A percentile compares a stretch with the other conserved stretches of the same genome.
Conservation (phyloP, 2,329 filamentous ascomycete genomes). For the Salinomyces thailandicus region DNA sequence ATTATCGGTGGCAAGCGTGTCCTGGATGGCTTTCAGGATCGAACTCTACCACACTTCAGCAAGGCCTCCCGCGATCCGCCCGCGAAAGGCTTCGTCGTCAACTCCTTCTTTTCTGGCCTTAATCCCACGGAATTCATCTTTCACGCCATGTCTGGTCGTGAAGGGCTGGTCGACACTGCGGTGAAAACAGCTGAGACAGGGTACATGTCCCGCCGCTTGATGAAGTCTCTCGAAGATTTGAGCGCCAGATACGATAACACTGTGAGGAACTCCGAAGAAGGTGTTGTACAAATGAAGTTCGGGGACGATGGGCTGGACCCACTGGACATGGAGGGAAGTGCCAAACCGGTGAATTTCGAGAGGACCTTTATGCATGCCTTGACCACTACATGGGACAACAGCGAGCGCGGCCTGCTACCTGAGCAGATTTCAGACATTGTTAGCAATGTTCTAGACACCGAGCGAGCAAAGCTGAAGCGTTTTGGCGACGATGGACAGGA, state of each 20-base stretch:
- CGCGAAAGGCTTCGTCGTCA: conserved; percentile 91
- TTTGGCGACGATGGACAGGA: conserved; percentile 19
- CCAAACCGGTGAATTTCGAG: conserved; percentile 83
- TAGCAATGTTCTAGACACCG: conserved; percentile 53
- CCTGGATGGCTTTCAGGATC: conserved; percentile 89
- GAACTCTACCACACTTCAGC: conserved; percentile 87
- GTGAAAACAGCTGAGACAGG: conserved; percentile 98
- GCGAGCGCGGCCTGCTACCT: conserved; percentile 61
- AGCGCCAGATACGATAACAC: conserved; percentile 91
- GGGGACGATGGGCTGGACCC: conserved; percentile 93
- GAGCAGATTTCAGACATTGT: conserved; percentile 62
- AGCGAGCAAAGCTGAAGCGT: conserved; percentile 51
- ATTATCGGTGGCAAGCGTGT: conserved; percentile 94
- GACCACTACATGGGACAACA: conserved; percentile 68
- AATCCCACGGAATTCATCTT: conserved; percentile 90
- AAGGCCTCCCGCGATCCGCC: conserved; percentile 88
- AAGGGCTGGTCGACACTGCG: conserved; percentile 95
- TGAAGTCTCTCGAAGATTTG: conserved; percentile 95
- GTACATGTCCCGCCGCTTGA: conserved; percentile 95
- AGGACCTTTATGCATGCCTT: conserved; percentile 76
- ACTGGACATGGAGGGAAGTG: conserved; percentile 93
- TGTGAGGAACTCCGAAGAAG: conserved; percentile 78
- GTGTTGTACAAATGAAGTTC: conserved; percentile 93
- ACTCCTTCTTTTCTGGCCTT: conserved; percentile 93
- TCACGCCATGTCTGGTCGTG: conserved; percentile 95